Base-by-base conservation (phyloP, 148 eudicot species). In the Rheum nobile region DNA sequence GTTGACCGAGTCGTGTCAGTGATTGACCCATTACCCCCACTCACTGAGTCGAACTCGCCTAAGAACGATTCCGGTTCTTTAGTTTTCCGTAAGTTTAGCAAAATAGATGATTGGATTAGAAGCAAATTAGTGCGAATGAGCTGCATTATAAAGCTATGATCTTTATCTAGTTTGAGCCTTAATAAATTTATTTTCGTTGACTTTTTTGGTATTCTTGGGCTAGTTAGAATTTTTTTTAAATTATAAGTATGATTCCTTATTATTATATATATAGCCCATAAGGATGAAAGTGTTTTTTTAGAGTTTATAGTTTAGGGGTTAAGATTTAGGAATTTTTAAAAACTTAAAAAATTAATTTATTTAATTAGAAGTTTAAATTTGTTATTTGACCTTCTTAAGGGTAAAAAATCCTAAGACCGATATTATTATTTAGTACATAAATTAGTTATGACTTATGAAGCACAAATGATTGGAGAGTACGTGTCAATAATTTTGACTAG, bases 101-200 rank as follows among this genome's bases (percentile, higher is more conserved):
- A 63, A 31, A 31, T 63, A n/a, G 28, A 35, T 12, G 69, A 63
- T 63, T 63, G 69, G 13, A 32, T 63, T 32, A 13, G 0, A 32
- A 63, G 69, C 69, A 63, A 59, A 28, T 5, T 59, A 59, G 35
- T 59, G 67, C 34, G 4, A 16, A 63, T 63, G 69, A 63, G 69
- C 38, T 63, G 69, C 38, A 63, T 63, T 63, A 16, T 63, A 63
- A 63, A 63, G 38, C 34, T 6, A 24, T 0, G 34, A 59, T 59
- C 67, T 28, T 59, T 26, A 59, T 26, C 4, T 59, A 3, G 34
- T 26, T 59, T 59, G 69, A 63, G 38, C n/a, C 13, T 63, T 14
- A 5, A 32, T 9, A 24, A 63, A 39, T 14, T 63, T 31, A 63
- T 63, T 31, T 63, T 63, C 38, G 69, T 63, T 63, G 69, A 63